Evolutionary conservation across 257 asterid species (phyloP), one percentile per base, ranked within the genome.

Genomic region (Solanum ossicruentum): DNA sequence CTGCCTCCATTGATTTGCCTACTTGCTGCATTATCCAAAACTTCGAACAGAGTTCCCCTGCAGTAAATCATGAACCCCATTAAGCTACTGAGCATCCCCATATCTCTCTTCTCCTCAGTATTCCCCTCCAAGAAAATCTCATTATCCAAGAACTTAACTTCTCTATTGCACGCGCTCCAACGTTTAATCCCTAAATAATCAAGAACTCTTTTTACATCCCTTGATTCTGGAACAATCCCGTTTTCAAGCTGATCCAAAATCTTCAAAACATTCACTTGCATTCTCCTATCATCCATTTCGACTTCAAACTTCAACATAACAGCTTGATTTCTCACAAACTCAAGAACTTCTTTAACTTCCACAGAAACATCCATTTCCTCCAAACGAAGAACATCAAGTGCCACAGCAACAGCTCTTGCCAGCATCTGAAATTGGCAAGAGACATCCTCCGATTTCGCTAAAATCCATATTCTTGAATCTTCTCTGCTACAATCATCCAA

Each of bases 401-500:
- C 93, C 65, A 90, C 90, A 8, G 91, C 89, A 7, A 91, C 80
- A 6, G 91, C 91, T 87, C 92, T 88, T 81, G 88, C 83, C 21
- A 91, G 88, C 36, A 86, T 88, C 23, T 90, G 94, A 69, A 94
- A 91, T 56, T 93, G 95, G 32, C 88, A 56, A 10, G 97, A 86
- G 0, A 86, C 91, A 12, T 83, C 79, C n/a, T 92, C 91, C 1
- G 97, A 91, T 8, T 91, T 91, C 79, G 83, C 39, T 73, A 93
- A 89, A 90, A 93, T 87, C 93, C 91, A 93, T 8, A 93, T 39
- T 87, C 95, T 83, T 8, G 97, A 87, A 60, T 91, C 96, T 7
- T 86, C 92, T 84, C 94, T 88, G 1, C 90, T 28, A 58, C 98
- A 94, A 84, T 96, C 98, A 17, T 96, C 91, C 55, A 96, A 67